These are phyloP conservation scores for Nakazawaea ernobii DNA, from an alignment of 805 yeast species.

Conservation along the genomic window DNA sequence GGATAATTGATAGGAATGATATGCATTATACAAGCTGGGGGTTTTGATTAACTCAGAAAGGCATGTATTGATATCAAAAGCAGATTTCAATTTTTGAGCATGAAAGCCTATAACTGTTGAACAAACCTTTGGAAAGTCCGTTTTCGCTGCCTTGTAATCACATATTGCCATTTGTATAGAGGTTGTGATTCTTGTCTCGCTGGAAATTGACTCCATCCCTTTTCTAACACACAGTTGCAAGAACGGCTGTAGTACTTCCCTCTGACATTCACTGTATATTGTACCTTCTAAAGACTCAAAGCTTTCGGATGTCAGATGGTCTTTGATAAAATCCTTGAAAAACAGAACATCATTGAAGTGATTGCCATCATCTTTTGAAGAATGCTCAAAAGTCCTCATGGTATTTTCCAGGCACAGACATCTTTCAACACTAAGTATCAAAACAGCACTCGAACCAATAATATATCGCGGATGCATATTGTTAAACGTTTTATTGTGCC, in stretches of 20 bases:
- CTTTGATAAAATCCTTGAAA: neutral
- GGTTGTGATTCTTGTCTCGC: neutral
- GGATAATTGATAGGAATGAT: neutral
- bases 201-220: neutral
- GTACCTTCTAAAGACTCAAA: neutral
- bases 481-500: too few relatives aligned
- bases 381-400: too few relatives aligned
- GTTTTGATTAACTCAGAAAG: neutral
- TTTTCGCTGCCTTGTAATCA: conserved; percentile 1
- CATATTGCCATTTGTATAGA: conserved; percentile 2
- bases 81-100: neutral
- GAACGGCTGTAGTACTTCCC: neutral
- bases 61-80: neutral
- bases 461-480: too few relatives aligned
- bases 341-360: neutral
- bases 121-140: neutral
- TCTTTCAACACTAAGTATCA: too few relatives aligned
- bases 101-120: too few relatives aligned
- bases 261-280: neutral
- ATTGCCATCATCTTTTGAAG: too few relatives aligned
- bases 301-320: neutral
- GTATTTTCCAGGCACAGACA: too few relatives aligned
- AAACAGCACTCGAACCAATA: too few relatives aligned
- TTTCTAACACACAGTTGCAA: neutral
- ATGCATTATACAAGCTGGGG: conserved; percentile 4